Evolutionary conservation across 352 stramenopile genomes (phyloP), one percentile per base, ranked within the genome.

Genomic region (Phytophthora cactorum): DNA sequence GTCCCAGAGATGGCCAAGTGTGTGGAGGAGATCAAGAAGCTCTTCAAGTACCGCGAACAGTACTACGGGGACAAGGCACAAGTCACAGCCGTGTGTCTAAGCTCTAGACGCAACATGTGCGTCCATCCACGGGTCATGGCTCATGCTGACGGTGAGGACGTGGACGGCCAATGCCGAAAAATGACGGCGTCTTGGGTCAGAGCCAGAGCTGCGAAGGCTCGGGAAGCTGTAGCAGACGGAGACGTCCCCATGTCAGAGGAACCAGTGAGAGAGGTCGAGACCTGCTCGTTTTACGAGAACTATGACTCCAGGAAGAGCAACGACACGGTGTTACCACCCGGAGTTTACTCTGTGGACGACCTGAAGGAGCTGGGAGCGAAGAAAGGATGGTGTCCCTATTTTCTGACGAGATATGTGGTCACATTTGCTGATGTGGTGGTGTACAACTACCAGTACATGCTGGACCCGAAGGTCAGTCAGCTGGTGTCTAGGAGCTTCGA

Each of bases 371-470:
- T 98, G 52, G 98, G 97, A 2, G 75, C 81, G 15, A 58, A 89
- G 34, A 93, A 93, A 38, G 90, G 91, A 14, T 99, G 95, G 95
- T 99, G 98, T 79, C 98, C 98, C 1, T 99, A 99, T 72, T 99
- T 99, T 66, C 71, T 99, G 46, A 98, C 98, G 28, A 84, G 98
- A 58, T 96, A 99, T 64, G 93, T 98, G 1, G 97, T 99, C 39
- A 97, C 95, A 7, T 97, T 99, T 63, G 97, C 98, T 1, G 98
- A 99, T 59, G 93, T 99, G 43, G 72, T 99, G 2, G 96, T 99
- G 44, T 99, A 98, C 84, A 99, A 99, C 73, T 99, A 99, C 84
- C 97, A 99, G 85, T 99, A 99, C 81, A 99, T 99, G 96, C 88
- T 99, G 27, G 97, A 99, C 84, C 97, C 97, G 27, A 99, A 99